A percentile compares a stretch with the other conserved stretches of the same genome.
phyloP scores from a whole-genome alignment of 2,329 filamentous ascomycete species.

The Diaporthe australafricana region DNA sequence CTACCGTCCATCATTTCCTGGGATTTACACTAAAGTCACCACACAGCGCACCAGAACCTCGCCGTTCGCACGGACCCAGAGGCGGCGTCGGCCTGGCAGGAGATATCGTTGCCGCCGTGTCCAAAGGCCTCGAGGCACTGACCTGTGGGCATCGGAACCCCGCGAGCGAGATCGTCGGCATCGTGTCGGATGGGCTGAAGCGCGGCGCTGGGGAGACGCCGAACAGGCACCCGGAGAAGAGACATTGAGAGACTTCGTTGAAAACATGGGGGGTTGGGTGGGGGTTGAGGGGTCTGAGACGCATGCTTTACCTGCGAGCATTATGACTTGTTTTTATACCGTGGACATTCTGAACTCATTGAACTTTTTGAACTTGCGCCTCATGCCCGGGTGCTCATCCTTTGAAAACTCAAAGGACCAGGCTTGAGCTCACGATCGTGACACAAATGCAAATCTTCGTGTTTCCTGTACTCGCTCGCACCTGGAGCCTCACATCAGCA shows the following conservation, averaged over 20 bases:
- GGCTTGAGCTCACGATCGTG: no score
- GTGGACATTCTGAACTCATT: no score
- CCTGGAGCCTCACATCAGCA: no score
- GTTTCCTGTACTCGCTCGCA: no score
- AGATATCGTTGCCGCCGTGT: constrained; percentile 12
- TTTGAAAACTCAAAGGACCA: no score
- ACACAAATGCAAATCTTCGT: no score
- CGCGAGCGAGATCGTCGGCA: constrained; percentile 9
- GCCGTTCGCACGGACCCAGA: neutral
- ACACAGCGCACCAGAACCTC: neutral
- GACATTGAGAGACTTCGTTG: neutral
- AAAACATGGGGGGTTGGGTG: no score
- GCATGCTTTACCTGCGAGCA: no score
- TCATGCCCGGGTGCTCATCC: no score
- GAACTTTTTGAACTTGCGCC: no score
- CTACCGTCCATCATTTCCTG: neutral
- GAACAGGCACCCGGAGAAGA: neutral
- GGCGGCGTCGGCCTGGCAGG: neutral
- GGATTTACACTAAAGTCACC: neutral
- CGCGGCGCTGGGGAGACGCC: constrained; percentile 24
- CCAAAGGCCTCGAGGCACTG: constrained; percentile 14
- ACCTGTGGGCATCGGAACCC: constrained; percentile 20
- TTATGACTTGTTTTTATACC: no score
- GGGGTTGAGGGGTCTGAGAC: no score
- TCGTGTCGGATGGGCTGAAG: constrained; percentile 20